A percentile compares a stretch with the other conserved stretches of the same genome.
These are phyloP conservation scores for Macrotyloma uniflorum DNA, from an alignment of 306 rosid genomes.

Conservation along the genomic window DNA sequence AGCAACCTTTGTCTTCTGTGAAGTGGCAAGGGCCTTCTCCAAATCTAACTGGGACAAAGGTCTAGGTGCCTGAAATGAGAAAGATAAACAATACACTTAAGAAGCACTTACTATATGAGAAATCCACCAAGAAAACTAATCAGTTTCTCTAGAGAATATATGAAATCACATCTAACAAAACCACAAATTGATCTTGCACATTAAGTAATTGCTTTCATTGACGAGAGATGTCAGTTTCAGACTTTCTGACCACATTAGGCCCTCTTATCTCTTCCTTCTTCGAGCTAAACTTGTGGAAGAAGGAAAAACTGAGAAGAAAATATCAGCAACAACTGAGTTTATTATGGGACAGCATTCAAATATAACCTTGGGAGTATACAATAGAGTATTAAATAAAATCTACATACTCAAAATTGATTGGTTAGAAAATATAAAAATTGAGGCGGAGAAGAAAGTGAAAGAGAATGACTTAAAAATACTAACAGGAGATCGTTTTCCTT, in stretches of 20 bases:
- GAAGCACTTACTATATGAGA: not conserved
- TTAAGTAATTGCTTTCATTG: not conserved
- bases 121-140: constrained; percentile 14
- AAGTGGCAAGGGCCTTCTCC: constrained; percentile 68
- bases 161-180: not conserved
- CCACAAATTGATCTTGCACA: constrained; percentile 16
- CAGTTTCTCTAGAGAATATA: constrained; percentile 18
- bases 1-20: constrained; percentile 80
- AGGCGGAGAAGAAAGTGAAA: not conserved
- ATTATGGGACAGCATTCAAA: not conserved
- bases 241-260: too few relatives aligned
- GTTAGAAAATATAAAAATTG: not conserved
- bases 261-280: too few relatives aligned
- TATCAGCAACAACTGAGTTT: too few relatives aligned
- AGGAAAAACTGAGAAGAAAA: too few relatives aligned
- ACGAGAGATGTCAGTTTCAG: constrained; percentile 17
- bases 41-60: constrained; percentile 68
- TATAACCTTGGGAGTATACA: not conserved
- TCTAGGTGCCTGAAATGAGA: constrained; percentile 67
- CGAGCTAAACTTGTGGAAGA: too few relatives aligned
- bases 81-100: not conserved
- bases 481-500: constrained; percentile 67
- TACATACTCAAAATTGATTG: not conserved
- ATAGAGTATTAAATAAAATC: constrained; percentile 10
- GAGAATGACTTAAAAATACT: constrained; percentile 47